Conservation (phyloP, 2,329 filamentous ascomycete species). For the Fusarium mundagurra region DNA sequence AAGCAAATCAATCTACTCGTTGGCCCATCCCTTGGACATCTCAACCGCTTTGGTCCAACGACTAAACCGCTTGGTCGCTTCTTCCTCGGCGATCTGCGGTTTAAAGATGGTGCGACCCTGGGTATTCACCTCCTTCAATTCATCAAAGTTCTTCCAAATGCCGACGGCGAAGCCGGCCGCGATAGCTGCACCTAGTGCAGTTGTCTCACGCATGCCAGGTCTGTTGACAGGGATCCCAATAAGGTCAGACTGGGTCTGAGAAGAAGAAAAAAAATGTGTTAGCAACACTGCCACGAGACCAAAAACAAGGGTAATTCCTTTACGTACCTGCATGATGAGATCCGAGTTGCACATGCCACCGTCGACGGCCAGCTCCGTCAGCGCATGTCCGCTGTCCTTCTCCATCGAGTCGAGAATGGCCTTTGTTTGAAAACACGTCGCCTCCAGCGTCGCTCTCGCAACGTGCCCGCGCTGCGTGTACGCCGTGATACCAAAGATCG, state of each 20-base stretch:
- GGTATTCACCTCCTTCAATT: slow-evolving; percentile 76
- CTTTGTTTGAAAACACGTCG: slow-evolving; percentile 85
- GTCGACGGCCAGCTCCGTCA: slow-evolving; percentile 81
- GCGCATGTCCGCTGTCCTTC: slow-evolving; percentile 77
- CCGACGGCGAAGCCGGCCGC: slow-evolving; percentile 81
- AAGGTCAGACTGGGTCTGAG: slow-evolving; percentile 78
- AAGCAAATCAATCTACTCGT: slow-evolving; percentile 32
- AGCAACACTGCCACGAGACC: background rate
- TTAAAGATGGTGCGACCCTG: slow-evolving; percentile 75
- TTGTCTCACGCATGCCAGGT: slow-evolving; percentile 85
- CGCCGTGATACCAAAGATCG: slow-evolving; percentile 81
- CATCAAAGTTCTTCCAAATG: slow-evolving; percentile 78
- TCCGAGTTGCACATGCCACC: slow-evolving; percentile 85
- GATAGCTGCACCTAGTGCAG: slow-evolving; percentile 82
- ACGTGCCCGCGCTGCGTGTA: slow-evolving; percentile 82
- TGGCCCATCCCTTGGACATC: slow-evolving; percentile 79
- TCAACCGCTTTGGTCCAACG: slow-evolving; percentile 81
- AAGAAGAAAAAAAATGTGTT: background rate
- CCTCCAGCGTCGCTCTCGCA: slow-evolving; percentile 81
- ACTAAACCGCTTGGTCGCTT: slow-evolving; percentile 71
- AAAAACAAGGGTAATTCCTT: background rate
- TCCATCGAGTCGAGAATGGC: slow-evolving; percentile 85
- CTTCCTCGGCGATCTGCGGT: slow-evolving; percentile 68
- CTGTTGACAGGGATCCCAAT: slow-evolving; percentile 82
- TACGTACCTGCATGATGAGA: slow-evolving; percentile 75